Evolutionary conservation across 2,329 filamentous ascomycete genomes (phyloP).

Genomic region (Penicillium sumatraense): DNA sequence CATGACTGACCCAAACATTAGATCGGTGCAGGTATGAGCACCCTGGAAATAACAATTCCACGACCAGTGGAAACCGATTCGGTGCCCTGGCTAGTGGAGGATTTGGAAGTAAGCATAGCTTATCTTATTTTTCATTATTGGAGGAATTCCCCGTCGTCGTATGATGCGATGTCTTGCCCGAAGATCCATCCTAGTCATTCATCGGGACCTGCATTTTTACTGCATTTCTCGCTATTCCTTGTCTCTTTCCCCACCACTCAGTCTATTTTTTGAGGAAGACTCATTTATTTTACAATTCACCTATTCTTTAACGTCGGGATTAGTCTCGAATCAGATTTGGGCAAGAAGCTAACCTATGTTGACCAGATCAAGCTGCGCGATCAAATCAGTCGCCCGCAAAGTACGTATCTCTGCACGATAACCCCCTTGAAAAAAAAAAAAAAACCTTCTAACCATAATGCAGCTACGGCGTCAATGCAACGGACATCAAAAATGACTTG

Average conservation of each 20-base stretch:
- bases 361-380: conserved; percentile 23
- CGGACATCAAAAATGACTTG: conserved; percentile 69
- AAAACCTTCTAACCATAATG: conserved; percentile 24
- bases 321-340: no score
- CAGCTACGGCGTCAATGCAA: conserved; percentile 61
- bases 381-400: conserved; percentile 25
- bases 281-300: no score
- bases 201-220: neutral
- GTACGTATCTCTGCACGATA: conserved; percentile 22
- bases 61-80: conserved; percentile 61
- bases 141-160: neutral
- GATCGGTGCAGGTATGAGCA: conserved; percentile 66
- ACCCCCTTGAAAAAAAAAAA: conserved; percentile 11
- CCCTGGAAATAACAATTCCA: conserved; percentile 47
- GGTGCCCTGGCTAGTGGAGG: conserved; percentile 51
- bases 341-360: neutral
- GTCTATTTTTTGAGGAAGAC: no score
- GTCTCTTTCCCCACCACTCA: no score
- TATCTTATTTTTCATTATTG: neutral
- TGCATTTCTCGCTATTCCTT: neutral
- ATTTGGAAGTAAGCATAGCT: conserved; percentile 44
- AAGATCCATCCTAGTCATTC: neutral
- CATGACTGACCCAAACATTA: conserved; percentile 37
- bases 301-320: no score
- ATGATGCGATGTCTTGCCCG: neutral